A percentile compares a stretch with the other conserved stretches of the same genome.
These are phyloP conservation scores for Adiantum capillusveneris DNA, from an alignment of 75 land plant species.

Conservation along the genomic window DNA sequence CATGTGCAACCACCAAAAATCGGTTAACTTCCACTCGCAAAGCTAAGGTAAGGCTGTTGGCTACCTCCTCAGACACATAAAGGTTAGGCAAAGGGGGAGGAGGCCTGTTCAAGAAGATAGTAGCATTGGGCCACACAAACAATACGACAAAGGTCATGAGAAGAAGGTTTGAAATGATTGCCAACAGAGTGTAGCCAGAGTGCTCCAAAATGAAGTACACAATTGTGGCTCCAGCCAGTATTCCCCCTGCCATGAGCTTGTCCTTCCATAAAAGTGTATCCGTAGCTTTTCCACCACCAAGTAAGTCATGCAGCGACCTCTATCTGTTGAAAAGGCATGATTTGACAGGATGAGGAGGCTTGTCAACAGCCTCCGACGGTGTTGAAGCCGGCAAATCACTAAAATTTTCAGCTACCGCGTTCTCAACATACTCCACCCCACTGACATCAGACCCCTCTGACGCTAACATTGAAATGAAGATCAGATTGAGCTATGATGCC, in stretches of 20 bases:
- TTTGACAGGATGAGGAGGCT: constrained; percentile 1
- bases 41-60: constrained; percentile 32
- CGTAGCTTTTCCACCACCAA: constrained; percentile 68
- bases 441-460: background rate
- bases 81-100: constrained; percentile 79
- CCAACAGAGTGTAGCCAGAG: constrained; percentile 26
- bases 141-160: constrained; percentile 22
- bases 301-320: constrained; percentile 58
- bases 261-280: constrained; percentile 37
- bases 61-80: constrained; percentile 63
- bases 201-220: constrained; percentile 23
- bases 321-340: constrained; percentile 38
- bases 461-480: background rate
- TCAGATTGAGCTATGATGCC: too few relatives aligned
- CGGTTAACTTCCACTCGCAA: constrained; percentile 46
- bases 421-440: background rate
- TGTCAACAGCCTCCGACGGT: background rate
- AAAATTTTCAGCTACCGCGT: background rate
- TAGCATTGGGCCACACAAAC: constrained; percentile 39
- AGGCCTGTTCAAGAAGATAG: constrained; percentile 37
- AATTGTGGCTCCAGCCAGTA: constrained; percentile 20
- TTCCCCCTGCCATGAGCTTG: constrained; percentile 14
- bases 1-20: constrained; percentile 52
- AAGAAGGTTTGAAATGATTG: constrained; percentile 27
- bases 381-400: constrained; percentile 1